Base-by-base conservation (phyloP, 2,329 filamentous ascomycete genomes). In the Nannizziopsis arthrosporioides region DNA sequence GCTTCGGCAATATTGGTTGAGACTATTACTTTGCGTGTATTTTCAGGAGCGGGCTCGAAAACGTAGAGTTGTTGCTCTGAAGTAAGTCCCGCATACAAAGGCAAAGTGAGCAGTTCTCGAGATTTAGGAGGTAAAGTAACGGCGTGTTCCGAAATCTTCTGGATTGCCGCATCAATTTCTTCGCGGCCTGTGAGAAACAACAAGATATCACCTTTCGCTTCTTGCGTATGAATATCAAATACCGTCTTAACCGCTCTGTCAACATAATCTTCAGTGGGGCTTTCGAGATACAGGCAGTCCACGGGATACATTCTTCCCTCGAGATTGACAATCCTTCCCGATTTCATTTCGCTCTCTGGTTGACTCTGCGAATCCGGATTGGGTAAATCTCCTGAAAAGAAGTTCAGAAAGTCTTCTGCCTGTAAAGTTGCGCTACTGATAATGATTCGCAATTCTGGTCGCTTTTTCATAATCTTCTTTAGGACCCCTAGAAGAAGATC, bases 1-100 rank as follows among this genome's bases (percentile, higher is more conserved):
- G 92, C 90, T 70, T 98, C 92, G 10, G 92, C 88, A 54, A 96
- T 95, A 62, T 96, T 96, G 50, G 92, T 96, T 3, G 86, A 84
- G 55, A 95, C 82, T 32, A 98, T 85, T 35, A 95, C 84, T 62
- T 96, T 96, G 37, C 92, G 78, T 1, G 82, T 89, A 51, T 89
- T 82, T 52, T 85, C 81, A 0, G 85, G 80, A 1, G 88, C 72
- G 47, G 84, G 80, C 57, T 94, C 87, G 61, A 96, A 96, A 36
- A 96, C 84, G 55, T 89, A 89, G 80, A 94, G 90, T 61, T 96
- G 92, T 59, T 95, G 82, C 54, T 95, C 89, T 7, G 84, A 87
- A 1, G 87, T 80, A 5, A 96, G 75, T 1, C 90, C 92, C 3
- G 92, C 87, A 62, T 93, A 96, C 0, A 96, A 74, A 1, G 90